These are phyloP conservation scores for Aspergillus heteromorphus DNA, from an alignment of 495 filamentous ascomycete species.

Conservation along the genomic window DNA sequence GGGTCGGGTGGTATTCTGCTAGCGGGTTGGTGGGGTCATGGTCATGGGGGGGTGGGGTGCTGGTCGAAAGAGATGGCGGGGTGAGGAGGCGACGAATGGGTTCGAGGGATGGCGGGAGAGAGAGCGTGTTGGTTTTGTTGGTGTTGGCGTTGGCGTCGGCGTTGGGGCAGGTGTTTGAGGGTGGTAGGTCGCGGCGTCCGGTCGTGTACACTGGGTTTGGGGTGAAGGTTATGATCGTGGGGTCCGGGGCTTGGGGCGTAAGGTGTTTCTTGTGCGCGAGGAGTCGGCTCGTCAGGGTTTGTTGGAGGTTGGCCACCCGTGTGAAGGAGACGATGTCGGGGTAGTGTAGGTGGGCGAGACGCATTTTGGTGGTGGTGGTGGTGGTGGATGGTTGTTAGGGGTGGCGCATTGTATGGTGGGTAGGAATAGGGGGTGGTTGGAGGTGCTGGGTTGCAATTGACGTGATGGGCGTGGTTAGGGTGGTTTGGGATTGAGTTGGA, in stretches of 20 bases:
- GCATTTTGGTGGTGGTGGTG: conserved; percentile 20
- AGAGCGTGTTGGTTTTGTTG: conserved; percentile 15
- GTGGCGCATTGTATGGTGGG: not conserved
- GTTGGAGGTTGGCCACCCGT: conserved; percentile 44
- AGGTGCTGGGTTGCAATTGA: not conserved
- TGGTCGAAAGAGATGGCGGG: too few relatives aligned
- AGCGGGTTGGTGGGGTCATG: not conserved
- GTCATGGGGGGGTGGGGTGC: conserved; percentile 34
- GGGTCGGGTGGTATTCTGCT: conserved; percentile 63
- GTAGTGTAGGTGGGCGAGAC: conserved; percentile 67
- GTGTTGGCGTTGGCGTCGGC: not conserved
- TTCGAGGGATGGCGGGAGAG: conserved; percentile 35
- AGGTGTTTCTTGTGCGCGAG: conserved; percentile 40
- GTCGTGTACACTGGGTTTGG: conserved; percentile 84
- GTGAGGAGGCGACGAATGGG: conserved; percentile 28
- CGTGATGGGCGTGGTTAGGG: not conserved
- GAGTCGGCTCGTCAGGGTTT: conserved; percentile 41
- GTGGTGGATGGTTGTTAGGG: not conserved
- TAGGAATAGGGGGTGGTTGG: not conserved
- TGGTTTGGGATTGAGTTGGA: not conserved
- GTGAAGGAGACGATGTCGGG: conserved; percentile 50
- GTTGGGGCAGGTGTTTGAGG: conserved; percentile 39
- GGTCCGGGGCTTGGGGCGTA: conserved; percentile 48
- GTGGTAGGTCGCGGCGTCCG: conserved; percentile 72
- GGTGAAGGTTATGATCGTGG: conserved; percentile 77